Evolutionary conservation across 2,329 filamentous ascomycete genomes (phyloP), one percentile per base, ranked within the genome.

Genomic region (Passalora sequoiae): DNA sequence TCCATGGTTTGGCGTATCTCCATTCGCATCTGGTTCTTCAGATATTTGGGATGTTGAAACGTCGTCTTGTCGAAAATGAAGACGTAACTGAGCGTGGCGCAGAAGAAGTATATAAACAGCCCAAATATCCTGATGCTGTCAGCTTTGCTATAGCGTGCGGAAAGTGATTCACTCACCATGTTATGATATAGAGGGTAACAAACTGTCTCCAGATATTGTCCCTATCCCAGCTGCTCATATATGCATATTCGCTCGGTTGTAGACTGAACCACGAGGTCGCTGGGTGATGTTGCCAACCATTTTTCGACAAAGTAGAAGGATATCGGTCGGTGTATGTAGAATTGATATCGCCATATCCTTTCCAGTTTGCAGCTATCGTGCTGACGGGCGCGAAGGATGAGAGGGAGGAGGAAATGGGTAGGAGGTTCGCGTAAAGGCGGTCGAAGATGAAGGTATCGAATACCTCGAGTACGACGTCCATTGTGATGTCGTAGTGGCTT

Each of bases 11-110:
- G 88, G 52, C 73, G 72, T 60, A 97, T 95, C 66, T 97, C 91
- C 58, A 89, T 77, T 47, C 75, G 73, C 52, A 96, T 83, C 67
- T 96, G 91, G 69, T 95, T 91, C 71, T 92, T 94, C 61, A 96
- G 83, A 67, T 91, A 97, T 63, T 92, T 92, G 36, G 91, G 91
- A 66, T 97, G 91, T 40, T 87, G 74, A 68, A 91, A 81, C 32
- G 86, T 92, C 30, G 80, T 77, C 68, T 96, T 92, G 69, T 96
- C 89, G 71, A 95, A 96, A 62, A 96, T 75, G 69, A 95, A 84
- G 60, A 83, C 59, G 69, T 94, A 97, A 12, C 89, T 95, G 13
- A 94, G 73, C 4, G 82, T 76, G 3, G 89, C 86, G 62, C 87
- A 88, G 53, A 86, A 59, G 66, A 91, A 95, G 75, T 96, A 97